Conservation (phyloP, 495 filamentous ascomycete genomes). For the Neurospora sp. region DNA sequence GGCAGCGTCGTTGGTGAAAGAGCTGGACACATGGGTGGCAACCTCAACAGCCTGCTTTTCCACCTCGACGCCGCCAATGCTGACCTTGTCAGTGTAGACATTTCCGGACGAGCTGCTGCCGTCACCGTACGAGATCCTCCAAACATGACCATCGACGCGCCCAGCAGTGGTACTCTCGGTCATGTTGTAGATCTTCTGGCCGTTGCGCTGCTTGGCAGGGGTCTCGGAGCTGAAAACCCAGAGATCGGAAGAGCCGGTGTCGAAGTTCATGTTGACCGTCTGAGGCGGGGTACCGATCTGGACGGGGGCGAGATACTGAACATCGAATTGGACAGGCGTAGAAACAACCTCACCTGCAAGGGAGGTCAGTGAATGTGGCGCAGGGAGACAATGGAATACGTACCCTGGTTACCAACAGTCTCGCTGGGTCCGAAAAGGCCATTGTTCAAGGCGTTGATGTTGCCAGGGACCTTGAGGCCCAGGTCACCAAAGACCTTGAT, state of each 20-base stretch:
- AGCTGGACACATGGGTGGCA: slow-evolving; percentile 50
- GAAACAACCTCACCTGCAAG: slow-evolving; percentile 29
- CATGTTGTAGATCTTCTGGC: slow-evolving; percentile 48
- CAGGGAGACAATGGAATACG: not conserved
- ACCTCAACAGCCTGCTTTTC: slow-evolving; percentile 62
- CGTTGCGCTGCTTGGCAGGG: slow-evolving; percentile 32
- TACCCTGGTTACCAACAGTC: slow-evolving; percentile 7
- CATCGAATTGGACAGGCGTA: slow-evolving; percentile 46
- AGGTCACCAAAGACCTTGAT: slow-evolving; percentile 22
- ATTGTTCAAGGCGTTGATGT: slow-evolving; percentile 6
- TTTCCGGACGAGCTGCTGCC: slow-evolving; percentile 56
- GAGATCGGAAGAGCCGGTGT: slow-evolving; percentile 69
- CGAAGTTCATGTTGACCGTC: slow-evolving; percentile 59
- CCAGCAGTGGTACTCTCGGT: slow-evolving; percentile 36
- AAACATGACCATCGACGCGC: slow-evolving; percentile 43
- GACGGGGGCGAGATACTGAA: slow-evolving; percentile 55
- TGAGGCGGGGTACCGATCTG: slow-evolving; percentile 63
- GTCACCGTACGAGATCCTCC: slow-evolving; percentile 68
- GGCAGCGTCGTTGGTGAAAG: slow-evolving; percentile 54
- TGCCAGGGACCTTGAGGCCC: slow-evolving; percentile 8
- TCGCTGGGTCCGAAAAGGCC: slow-evolving; percentile 5
- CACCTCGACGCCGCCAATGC: slow-evolving; percentile 59
- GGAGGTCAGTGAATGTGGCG: not conserved
- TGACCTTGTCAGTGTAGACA: slow-evolving; percentile 69
- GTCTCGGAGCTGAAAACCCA: slow-evolving; percentile 49